phyloP scores from a whole-genome alignment of 257 asterid species.

The Petunia axillaris region DNA sequence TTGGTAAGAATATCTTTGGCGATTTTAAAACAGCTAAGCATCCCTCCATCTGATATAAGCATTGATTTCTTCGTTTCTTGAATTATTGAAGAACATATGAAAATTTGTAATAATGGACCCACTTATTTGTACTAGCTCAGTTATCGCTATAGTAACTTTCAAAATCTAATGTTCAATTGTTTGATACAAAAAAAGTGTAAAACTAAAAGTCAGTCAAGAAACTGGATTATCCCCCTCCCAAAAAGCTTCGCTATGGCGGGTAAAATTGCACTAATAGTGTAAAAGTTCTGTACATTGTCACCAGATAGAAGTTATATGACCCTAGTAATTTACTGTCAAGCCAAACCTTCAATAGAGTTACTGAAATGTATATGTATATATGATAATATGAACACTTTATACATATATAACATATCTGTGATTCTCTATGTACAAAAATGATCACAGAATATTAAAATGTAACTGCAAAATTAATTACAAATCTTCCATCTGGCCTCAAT shows the following conservation, averaged over 20 bases:
- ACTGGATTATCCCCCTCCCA: too few species aligned
- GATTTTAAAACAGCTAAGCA: not conserved
- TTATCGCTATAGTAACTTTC: too few species aligned
- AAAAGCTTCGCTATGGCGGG: too few species aligned
- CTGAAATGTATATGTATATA: not conserved
- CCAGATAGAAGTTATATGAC: not conserved
- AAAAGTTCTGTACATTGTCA: not conserved
- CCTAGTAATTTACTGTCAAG: not conserved
- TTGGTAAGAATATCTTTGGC: not conserved
- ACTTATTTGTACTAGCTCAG: too few species aligned
- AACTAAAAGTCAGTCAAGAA: too few species aligned
- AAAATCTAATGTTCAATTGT: too few species aligned
- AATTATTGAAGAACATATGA: too few species aligned
- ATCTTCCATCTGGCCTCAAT: constrained; percentile 37
- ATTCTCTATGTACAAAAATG: constrained; percentile 43
- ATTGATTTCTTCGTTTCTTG: not conserved
- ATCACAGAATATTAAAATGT: constrained; percentile 24
- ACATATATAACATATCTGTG: not conserved
- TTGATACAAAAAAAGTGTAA: too few species aligned
- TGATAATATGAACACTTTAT: not conserved
- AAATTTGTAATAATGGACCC: too few species aligned
- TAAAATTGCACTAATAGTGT: not conserved
- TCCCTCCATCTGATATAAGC: too few species aligned
- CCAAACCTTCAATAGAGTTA: not conserved
- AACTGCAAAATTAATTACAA: not conserved